phyloP scores from a whole-genome alignment of 2,329 filamentous ascomycete species.

The Huntiella abstrusa region DNA sequence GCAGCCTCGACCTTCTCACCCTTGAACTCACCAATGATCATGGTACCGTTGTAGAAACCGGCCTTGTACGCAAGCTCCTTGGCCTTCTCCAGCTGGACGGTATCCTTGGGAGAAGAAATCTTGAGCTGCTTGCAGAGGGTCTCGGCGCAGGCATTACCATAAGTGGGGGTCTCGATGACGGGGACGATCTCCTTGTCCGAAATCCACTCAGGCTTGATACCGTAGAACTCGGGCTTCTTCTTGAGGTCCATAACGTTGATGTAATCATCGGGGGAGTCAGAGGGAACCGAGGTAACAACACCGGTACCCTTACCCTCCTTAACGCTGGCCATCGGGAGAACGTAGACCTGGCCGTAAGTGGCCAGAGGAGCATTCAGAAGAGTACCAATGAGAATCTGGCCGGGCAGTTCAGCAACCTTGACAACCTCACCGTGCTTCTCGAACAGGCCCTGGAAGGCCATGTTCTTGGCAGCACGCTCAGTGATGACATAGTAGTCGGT shows the following conservation, averaged over 20 bases:
- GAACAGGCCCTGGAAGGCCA: constrained; percentile 85
- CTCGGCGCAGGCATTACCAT: constrained; percentile 68
- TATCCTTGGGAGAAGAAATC: constrained; percentile 91
- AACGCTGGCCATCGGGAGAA: constrained; percentile 89
- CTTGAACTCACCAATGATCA: constrained; percentile 74
- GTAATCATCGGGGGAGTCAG: constrained; percentile 85
- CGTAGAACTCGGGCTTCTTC: constrained; percentile 93
- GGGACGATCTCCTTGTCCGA: constrained; percentile 65
- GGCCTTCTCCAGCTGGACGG: constrained; percentile 70
- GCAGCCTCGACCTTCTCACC: constrained; percentile 72
- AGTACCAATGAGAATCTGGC: constrained; percentile 72
- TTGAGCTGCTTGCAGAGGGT: constrained; percentile 80
- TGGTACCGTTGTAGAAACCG: constrained; percentile 85
- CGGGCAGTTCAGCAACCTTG: constrained; percentile 55
- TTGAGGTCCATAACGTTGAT: constrained; percentile 71
- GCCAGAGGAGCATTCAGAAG: constrained; percentile 78
- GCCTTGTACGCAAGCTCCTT: constrained; percentile 97
- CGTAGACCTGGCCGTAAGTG: constrained; percentile 63
- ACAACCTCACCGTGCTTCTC: constrained; percentile 56
- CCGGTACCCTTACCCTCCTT: constrained; percentile 88
- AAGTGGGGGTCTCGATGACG: constrained; percentile 75
- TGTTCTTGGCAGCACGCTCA: constrained; percentile 76
- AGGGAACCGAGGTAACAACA: constrained; percentile 89
- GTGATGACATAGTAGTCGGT: constrained; percentile 74
- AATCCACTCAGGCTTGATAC: constrained; percentile 92